Conservation (phyloP, 2,329 filamentous ascomycete genomes). For the Exophiala oligosperma region DNA sequence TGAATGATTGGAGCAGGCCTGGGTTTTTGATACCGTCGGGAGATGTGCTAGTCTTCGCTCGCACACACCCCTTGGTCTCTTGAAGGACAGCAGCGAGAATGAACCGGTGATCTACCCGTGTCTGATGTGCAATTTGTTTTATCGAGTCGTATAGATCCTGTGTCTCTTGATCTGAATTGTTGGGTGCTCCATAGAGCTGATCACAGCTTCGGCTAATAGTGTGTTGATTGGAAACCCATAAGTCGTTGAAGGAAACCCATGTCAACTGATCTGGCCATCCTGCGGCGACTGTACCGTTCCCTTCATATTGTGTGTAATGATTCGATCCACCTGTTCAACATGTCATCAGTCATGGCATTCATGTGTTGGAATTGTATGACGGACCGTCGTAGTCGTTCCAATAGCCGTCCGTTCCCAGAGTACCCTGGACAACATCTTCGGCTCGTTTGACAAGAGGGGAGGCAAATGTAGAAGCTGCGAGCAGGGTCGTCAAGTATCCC, state of each 20-base stretch:
- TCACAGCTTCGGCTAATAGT: slow-evolving; percentile 40
- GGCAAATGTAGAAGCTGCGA: slow-evolving; percentile 8
- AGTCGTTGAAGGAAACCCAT: slow-evolving; percentile 33
- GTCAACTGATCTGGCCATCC: slow-evolving; percentile 34
- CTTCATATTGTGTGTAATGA: slow-evolving; percentile 34
- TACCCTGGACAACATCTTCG: slow-evolving; percentile 23
- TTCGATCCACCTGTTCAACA: slow-evolving; percentile 29
- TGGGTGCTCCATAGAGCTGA: slow-evolving; percentile 33
- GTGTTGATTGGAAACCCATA: slow-evolving; percentile 34
- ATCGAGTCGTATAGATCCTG: slow-evolving; percentile 41
- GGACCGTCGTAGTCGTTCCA: slow-evolving; percentile 28
- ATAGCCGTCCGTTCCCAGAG: slow-evolving; percentile 26
- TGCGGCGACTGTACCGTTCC: slow-evolving; percentile 31
- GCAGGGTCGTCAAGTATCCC: slow-evolving; percentile 9
- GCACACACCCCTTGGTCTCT: slow-evolving; percentile 49
- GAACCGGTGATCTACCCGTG: slow-evolving; percentile 42
- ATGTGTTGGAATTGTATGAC: not conserved
- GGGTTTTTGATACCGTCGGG: slow-evolving; percentile 44
- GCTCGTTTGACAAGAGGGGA: slow-evolving; percentile 16
- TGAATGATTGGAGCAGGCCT: slow-evolving; percentile 49
- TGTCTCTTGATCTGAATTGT: slow-evolving; percentile 41
- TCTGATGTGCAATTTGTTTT: slow-evolving; percentile 31
- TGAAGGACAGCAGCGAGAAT: slow-evolving; percentile 49
- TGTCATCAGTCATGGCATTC: not conserved
- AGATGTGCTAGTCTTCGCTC: slow-evolving; percentile 41